Percentiles rank a stretch among this genome's conserved stretches.
phyloP scores from a whole-genome alignment of 2,329 filamentous ascomycete species.

The Colletotrichum lindemuthianum region DNA sequence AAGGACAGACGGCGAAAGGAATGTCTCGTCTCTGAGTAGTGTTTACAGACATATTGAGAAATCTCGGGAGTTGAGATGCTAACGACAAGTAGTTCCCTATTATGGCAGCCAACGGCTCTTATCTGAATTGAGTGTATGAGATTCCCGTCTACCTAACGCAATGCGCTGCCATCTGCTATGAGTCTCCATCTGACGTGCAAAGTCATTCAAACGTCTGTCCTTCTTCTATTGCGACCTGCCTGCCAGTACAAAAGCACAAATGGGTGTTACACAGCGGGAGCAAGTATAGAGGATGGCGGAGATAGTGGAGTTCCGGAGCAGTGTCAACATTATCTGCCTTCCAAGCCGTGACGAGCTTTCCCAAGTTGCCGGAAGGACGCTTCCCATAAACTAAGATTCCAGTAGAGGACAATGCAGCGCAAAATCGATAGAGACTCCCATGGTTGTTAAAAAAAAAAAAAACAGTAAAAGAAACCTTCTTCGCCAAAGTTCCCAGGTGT shows the following conservation, averaged over 20 bases:
- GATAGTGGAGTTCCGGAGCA: constrained; percentile 9
- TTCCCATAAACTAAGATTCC: constrained; percentile 32
- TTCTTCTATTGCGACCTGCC: constrained; percentile 18
- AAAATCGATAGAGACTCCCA: constrained; percentile 33
- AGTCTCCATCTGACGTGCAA: constrained; percentile 22
- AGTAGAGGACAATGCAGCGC: constrained; percentile 34
- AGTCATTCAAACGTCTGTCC: constrained; percentile 13
- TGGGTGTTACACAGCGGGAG: constrained; percentile 28
- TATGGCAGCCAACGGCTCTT: too few species aligned
- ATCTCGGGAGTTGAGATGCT: too few species aligned
- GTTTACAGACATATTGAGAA: neutral
- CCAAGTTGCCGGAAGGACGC: constrained; percentile 28
- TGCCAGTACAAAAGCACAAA: constrained; percentile 14
- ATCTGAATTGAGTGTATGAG: constrained; percentile 14
- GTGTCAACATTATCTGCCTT: constrained; percentile 12
- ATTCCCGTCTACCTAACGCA: constrained; percentile 24
- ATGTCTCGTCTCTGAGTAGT: neutral
- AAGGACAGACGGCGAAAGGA: neutral
- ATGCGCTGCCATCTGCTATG: constrained; percentile 21
- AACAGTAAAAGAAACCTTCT: constrained; percentile 12
- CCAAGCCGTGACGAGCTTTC: constrained; percentile 17
- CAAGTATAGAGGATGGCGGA: neutral
- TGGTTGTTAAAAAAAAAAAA: constrained; percentile 10
- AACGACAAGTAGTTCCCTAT: too few species aligned
- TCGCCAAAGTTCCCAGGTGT: constrained; percentile 17